Percentiles rank a stretch among this genome's conserved stretches.
These are phyloP conservation scores for Cetradonia linearis DNA, from an alignment of 495 filamentous ascomycete species.

Conservation along the genomic window DNA sequence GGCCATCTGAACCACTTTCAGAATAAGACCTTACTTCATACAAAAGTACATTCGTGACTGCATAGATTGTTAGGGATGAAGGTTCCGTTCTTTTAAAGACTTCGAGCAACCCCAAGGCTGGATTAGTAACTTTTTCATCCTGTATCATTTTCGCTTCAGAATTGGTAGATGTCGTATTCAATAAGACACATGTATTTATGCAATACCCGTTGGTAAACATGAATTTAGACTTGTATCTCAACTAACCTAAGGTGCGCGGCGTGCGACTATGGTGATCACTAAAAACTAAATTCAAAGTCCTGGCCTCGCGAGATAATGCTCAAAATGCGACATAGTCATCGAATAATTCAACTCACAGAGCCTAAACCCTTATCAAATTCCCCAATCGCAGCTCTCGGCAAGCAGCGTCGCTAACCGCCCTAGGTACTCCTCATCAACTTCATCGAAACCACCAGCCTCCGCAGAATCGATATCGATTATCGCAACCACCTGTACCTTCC, in stretches of 20 bases:
- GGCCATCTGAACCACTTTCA: background rate
- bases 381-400: slow-evolving; percentile 50
- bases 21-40: too few relatives aligned
- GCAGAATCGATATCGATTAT: slow-evolving; percentile 87
- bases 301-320: background rate
- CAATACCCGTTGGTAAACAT: too few relatives aligned
- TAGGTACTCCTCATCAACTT: slow-evolving; percentile 56
- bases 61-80: too few relatives aligned
- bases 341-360: background rate
- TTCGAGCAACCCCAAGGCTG: too few relatives aligned
- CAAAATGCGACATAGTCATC: background rate
- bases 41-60: too few relatives aligned
- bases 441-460: slow-evolving; percentile 60
- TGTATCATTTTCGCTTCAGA: too few relatives aligned
- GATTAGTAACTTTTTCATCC: too few relatives aligned
- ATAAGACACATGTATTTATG: too few relatives aligned
- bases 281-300: background rate
- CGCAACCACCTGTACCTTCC: slow-evolving; percentile 52
- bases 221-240: too few relatives aligned
- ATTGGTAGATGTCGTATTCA: too few relatives aligned
- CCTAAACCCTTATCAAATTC: background rate
- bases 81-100: too few relatives aligned
- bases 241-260: too few relatives aligned
- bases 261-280: background rate
- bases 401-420: slow-evolving; percentile 61